Percentiles rank a stretch among this genome's conserved stretches.
These are phyloP conservation scores for Yamadazyma akitaensis DNA, from an alignment of 805 yeast genomes.

Conservation along the genomic window DNA sequence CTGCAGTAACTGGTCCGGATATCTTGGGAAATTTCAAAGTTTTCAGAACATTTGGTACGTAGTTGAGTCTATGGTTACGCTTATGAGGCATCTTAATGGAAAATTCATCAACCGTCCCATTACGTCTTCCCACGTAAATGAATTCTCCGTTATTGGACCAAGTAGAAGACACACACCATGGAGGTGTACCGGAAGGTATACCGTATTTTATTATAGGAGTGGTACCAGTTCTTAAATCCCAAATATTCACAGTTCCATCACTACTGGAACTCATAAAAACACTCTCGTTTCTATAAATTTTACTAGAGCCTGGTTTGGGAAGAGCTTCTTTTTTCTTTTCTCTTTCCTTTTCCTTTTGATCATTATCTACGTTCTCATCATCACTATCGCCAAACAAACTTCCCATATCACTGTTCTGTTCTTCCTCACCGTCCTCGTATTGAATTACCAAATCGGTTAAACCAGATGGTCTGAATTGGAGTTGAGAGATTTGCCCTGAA, in stretches of 20 bases:
- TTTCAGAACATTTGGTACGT: constrained; percentile 48
- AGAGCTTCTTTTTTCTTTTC: constrained; percentile 12
- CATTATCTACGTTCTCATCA: constrained; percentile 15
- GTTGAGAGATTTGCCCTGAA: constrained; percentile 74
- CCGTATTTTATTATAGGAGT: constrained; percentile 46
- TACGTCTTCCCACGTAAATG: constrained; percentile 84
- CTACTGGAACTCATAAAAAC: constrained; percentile 77
- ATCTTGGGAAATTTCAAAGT: constrained; percentile 74
- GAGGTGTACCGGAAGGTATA: constrained; percentile 70
- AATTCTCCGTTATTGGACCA: constrained; percentile 85
- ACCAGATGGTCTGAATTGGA: constrained; percentile 67
- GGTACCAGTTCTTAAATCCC: constrained; percentile 64
- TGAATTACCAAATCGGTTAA: constrained; percentile 40
- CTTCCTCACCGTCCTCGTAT: constrained; percentile 19
- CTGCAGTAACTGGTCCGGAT: constrained; percentile 86
- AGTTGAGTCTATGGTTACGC: constrained; percentile 15
- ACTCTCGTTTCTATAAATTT: constrained; percentile 34
- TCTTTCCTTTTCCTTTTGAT: constrained; percentile 10
- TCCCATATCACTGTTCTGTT: constrained; percentile 36
- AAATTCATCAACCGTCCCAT: constrained; percentile 77
- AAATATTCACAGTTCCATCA: constrained; percentile 75
- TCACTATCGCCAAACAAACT: constrained; percentile 48
- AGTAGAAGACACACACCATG: constrained; percentile 89
- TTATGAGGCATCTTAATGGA: constrained; percentile 56
- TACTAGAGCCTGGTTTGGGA: constrained; percentile 16